phyloP scores from a whole-genome alignment of 306 rosid genomes.

The Rosa rugosa region DNA sequence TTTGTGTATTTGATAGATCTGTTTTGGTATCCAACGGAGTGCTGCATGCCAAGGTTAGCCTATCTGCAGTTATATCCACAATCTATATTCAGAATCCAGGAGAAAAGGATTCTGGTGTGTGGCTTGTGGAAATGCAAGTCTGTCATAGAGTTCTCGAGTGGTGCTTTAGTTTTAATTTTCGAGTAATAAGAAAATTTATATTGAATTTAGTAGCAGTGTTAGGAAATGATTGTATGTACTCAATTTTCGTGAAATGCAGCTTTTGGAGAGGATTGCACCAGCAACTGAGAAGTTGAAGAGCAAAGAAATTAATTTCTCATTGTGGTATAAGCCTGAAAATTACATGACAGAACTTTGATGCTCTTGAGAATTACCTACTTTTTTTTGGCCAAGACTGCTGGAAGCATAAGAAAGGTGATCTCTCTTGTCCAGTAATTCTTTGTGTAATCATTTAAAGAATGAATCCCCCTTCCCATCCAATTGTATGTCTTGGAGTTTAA shows the following conservation, averaged over 20 bases:
- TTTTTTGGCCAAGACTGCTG: background rate
- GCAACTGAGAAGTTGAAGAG: conserved; percentile 74
- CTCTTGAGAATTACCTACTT: background rate
- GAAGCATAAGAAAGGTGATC: conserved; percentile 7
- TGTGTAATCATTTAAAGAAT: background rate
- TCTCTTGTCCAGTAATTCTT: background rate
- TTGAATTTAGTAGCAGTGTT: background rate
- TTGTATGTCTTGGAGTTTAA: background rate
- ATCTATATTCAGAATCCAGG: background rate
- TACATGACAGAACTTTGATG: conserved; percentile 68
- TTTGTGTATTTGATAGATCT: conserved; percentile 91
- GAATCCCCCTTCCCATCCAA: background rate
- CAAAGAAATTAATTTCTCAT: conserved; percentile 71
- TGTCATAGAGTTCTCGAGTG: background rate
- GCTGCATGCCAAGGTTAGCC: conserved; percentile 70
- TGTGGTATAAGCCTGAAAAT: conserved; percentile 89
- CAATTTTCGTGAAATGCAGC: conserved; percentile 44
- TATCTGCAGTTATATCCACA: conserved; percentile 9
- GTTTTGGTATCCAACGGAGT: conserved; percentile 79
- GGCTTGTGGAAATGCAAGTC: background rate
- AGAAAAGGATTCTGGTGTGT: background rate
- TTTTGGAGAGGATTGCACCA: conserved; percentile 76
- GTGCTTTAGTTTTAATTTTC: background rate
- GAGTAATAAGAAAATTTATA: background rate
- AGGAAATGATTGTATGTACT: background rate